Evolutionary conservation across 768 basidiomycete species (phyloP).

Genomic region (Naematelia aurantialba): DNA sequence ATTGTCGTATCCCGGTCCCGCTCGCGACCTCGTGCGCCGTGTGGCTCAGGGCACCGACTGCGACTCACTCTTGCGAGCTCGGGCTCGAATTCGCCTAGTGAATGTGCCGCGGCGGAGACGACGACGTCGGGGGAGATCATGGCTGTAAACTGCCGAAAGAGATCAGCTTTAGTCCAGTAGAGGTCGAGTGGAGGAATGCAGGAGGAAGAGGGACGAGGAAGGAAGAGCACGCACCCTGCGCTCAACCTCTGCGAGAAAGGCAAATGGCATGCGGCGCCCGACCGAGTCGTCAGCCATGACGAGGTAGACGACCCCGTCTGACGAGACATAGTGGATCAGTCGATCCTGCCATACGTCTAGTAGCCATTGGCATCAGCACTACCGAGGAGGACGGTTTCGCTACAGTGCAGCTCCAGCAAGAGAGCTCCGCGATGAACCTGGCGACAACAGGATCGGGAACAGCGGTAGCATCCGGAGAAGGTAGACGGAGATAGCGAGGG

Average conservation of each 20-base stretch:
- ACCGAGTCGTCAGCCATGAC: conserved; percentile 93
- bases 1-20: too few relatives aligned
- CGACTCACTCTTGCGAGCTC: conserved; percentile 48
- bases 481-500: neutral
- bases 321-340: conserved; percentile 89
- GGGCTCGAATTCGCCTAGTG: conserved; percentile 49
- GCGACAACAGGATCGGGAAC: neutral
- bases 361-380: neutral
- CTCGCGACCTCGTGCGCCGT: too few relatives aligned
- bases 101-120: conserved; percentile 48
- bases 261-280: conserved; percentile 88
- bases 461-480: neutral
- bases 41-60: neutral
- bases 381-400: neutral
- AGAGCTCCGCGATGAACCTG: neutral
- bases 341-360: conserved; percentile 60
- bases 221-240: conserved; percentile 51
- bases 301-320: conserved; percentile 78
- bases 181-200: conserved; percentile 53
- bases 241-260: conserved; percentile 83
- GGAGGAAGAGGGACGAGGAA: neutral
- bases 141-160: conserved; percentile 46
- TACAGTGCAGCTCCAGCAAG: neutral
- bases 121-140: conserved; percentile 47
- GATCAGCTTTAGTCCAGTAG: conserved; percentile 34